Evolutionary conservation across 352 stramenopile species (phyloP).

Genomic region (Phytophthora syringae): DNA sequence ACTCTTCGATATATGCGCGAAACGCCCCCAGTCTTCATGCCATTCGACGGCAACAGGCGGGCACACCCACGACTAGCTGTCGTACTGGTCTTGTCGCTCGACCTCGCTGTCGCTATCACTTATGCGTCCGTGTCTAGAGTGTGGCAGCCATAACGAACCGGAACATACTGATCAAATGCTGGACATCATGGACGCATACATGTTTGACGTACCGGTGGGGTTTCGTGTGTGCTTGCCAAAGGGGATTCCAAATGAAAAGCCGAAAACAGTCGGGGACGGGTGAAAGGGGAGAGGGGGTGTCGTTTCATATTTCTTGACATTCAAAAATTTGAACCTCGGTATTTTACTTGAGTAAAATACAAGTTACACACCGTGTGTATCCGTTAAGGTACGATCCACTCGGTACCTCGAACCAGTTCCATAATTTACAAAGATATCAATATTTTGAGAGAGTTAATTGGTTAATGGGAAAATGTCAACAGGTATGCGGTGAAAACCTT

Average conservation of each 20-base stretch:
- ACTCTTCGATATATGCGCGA: not conserved
- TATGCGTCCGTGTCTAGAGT: not conserved
- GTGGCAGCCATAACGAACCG: not conserved
- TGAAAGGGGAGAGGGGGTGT: not conserved
- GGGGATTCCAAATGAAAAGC: not conserved
- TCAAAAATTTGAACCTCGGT: not conserved
- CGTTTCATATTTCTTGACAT: not conserved
- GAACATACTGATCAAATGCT: not conserved
- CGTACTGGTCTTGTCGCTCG: not conserved
- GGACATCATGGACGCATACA: not conserved
- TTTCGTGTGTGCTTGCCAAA: not conserved
- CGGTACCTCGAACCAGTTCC: not conserved
- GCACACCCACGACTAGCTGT: not conserved
- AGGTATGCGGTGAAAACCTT: no score
- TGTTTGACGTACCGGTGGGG: not conserved
- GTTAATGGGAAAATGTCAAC: no score
- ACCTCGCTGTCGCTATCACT: conserved; percentile 14
- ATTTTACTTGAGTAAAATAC: not conserved
- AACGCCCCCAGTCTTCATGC: conserved; percentile 10
- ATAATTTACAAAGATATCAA: no score
- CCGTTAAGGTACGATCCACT: not conserved
- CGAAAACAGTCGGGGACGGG: not conserved
- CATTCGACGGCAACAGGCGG: not conserved
- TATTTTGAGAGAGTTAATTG: no score
- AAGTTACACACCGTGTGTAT: not conserved